Evolutionary conservation across 352 stramenopile genomes (phyloP), one percentile per base, ranked within the genome.

Genomic region (Phytophthora sp.): DNA sequence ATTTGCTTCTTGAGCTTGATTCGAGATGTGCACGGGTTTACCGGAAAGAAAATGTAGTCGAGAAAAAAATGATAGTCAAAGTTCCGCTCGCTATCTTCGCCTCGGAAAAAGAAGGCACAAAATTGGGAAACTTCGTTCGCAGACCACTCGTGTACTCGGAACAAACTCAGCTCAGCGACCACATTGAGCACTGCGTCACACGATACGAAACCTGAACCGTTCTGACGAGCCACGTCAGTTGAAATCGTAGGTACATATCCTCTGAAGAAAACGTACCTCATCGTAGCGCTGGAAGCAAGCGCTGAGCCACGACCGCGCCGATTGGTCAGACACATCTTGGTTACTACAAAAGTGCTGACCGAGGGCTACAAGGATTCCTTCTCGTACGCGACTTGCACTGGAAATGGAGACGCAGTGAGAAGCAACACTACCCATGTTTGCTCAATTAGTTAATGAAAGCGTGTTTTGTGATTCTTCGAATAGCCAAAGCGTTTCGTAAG

Each of bases 21-120:
- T 1, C 24, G 50, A 6, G 59, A 37, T 0, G 24, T 4, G 7
- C 66, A 23, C 1, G 51, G 37, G n/a, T 54, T 69, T 4, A 82
- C 44, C 2, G 78, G 81, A 56, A 82, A 86, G 41, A 88, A 84
- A 2, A 88, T n/a, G 17, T 84, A 82, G 42, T 82, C 67, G 9
- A 87, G 46, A 39, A 90, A 84, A 13, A 79, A 18, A 1, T 27
- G 21, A 20, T 88, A 90, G 56, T 84, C 59, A 43, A 82, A 82
- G 35, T 43, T 44, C 27, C 51, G 21, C 23, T 59, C 39, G 10
- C 49, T 53, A 12, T 53, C 42, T 23, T 72, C 54, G 7, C 62
- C 53, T 51, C 57, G 41, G 34, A 68, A 62, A 44, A 82, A 82
- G 54, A 78, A 73, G 4, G 58, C 64, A n/a, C 63, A 76, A 44